A percentile compares a stretch with the other conserved stretches of the same genome.
phyloP scores from a whole-genome alignment of 768 basidiomycete species.

The Saitozyma podzolica region DNA sequence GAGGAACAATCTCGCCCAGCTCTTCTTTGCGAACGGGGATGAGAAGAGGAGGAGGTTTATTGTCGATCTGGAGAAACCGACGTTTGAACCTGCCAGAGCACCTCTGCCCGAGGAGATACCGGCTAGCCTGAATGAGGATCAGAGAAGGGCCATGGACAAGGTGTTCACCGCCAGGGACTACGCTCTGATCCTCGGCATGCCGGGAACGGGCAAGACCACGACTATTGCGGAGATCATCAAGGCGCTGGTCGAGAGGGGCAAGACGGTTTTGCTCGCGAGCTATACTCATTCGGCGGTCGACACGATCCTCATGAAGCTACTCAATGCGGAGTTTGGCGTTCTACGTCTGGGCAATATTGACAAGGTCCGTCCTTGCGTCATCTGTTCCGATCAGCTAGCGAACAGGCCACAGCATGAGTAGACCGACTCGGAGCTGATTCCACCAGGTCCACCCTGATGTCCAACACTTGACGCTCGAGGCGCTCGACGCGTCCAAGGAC shows the following conservation, averaged over 20 bases:
- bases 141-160: constrained; percentile 69
- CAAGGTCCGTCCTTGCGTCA: constrained; percentile 62
- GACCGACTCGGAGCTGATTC: background rate
- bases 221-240: constrained; percentile 86
- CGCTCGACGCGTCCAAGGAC: constrained; percentile 61
- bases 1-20: constrained; percentile 80
- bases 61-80: constrained; percentile 74
- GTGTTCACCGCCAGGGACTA: constrained; percentile 83
- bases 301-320: constrained; percentile 84
- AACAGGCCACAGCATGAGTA: background rate
- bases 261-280: constrained; percentile 82
- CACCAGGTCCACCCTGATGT: constrained; percentile 78
- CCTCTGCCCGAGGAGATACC: constrained; percentile 44
- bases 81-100: constrained; percentile 58
- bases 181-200: constrained; percentile 92
- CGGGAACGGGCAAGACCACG: constrained; percentile 96
- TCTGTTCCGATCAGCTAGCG: too few relatives aligned
- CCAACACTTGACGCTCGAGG: constrained; percentile 67
- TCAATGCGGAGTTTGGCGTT: constrained; percentile 67
- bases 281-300: constrained; percentile 99
- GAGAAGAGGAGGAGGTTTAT: constrained; percentile 70
- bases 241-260: constrained; percentile 72
- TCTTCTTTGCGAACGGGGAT: constrained; percentile 75
- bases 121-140: constrained; percentile 66
- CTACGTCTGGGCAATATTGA: constrained; percentile 86